Base-by-base conservation (phyloP, 352 stramenopile species). In the Phytophthora sansomeana region DNA sequence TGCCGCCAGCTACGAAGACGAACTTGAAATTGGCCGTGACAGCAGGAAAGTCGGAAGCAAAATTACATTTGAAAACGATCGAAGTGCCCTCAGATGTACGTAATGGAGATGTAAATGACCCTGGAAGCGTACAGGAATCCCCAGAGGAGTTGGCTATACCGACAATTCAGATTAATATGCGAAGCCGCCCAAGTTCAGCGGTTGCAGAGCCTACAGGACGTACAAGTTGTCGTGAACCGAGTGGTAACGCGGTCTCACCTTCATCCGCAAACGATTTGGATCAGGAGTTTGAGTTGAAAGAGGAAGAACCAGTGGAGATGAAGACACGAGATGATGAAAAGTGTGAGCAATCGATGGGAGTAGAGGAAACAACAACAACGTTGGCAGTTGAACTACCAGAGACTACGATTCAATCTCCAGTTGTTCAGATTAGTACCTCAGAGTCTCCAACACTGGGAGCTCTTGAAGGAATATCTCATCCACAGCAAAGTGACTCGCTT, bases 381-480 rank as follows among this genome's bases (percentile, higher is more conserved):
- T 10, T 53, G 9, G 14, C 29, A 47, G 30, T 36, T 8, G 29
- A 43, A 5, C 5, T 19, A 39, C 10, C 42, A 1, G 11, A 42
- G 4, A 14, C 33, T 8, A 9, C 16, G 5, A 9, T 62, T 6
- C 57, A 63, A 19, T 67, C 57, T 0, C 63, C 63, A 13, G 14
- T 67, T 54, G 63, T 67, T 33, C 48, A 67, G 19, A 57, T 63
- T 5, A 62, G 29, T 5, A 52, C 50, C 2, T 67, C 63, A 26
- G 39, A 46, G 7, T 44, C 38, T 13, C n/a, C 16, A 9, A 29
- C 17, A 21, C 39, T 43, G 10, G 10, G 28, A 32, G 44, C 28
- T 6, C 19, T 13, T 8, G 44, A 43, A 26, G 26, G 17, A 24
- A 44, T 49, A 30, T 14, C 21, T 28, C 35, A 14, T 10, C 29